Evolutionary conservation across 768 basidiomycete genomes (phyloP).

Genomic region (Agaricus blazei): DNA sequence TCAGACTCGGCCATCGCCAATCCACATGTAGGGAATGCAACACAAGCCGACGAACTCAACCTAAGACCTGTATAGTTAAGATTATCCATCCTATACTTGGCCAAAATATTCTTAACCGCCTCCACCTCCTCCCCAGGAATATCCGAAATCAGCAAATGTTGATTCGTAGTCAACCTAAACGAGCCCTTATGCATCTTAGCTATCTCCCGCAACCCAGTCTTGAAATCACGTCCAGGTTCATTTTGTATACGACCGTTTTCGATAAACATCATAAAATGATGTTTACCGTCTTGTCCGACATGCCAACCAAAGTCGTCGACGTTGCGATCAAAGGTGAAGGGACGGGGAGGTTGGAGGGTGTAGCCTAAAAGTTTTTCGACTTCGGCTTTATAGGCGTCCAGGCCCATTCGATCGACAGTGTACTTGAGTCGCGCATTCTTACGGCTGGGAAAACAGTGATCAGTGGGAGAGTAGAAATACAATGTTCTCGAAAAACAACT

Average conservation of each 20-base stretch:
- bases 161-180: constrained; percentile 93
- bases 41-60: constrained; percentile 91
- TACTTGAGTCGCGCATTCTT: constrained; percentile 94
- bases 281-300: constrained; percentile 78
- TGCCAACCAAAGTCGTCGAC: constrained; percentile 95
- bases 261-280: constrained; percentile 92
- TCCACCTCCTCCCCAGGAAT: constrained; percentile 68
- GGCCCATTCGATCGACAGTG: constrained; percentile 93
- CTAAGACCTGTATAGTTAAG: constrained; percentile 73
- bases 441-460: constrained; percentile 33
- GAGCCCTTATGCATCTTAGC: constrained; percentile 92
- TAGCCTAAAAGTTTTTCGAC: constrained; percentile 89
- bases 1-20: constrained; percentile 51
- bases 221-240: constrained; percentile 86
- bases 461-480: background rate
- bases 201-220: constrained; percentile 88
- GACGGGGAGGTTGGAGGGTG: constrained; percentile 62
- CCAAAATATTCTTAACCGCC: constrained; percentile 71
- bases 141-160: constrained; percentile 87
- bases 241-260: constrained; percentile 99
- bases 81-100: constrained; percentile 88
- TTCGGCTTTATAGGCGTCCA: constrained; percentile 80
- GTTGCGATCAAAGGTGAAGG: constrained; percentile 82
- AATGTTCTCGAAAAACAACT: constrained; percentile 24
- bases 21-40: constrained; percentile 93